Percentiles rank a stretch among this genome's conserved stretches.
Evolutionary conservation across 129 eudicot species (phyloP).

Genomic region (Glebionis coronaria): DNA sequence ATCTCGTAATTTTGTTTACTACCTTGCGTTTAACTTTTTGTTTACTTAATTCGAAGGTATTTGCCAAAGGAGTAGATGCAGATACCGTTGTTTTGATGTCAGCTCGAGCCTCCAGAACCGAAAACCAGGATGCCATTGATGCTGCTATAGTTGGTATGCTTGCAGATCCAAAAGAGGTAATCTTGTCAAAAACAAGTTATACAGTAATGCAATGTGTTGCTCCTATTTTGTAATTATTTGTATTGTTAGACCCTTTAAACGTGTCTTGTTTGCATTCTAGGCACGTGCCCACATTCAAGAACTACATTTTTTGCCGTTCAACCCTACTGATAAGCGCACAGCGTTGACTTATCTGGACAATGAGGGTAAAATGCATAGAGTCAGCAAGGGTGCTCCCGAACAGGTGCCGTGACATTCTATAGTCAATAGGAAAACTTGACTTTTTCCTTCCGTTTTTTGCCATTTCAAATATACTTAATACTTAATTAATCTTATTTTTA

Average conservation of each 20-base stretch:
- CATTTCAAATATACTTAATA: background rate
- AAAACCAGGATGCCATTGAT: slow-evolving; percentile 93
- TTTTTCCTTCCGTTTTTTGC: background rate
- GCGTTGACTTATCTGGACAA: slow-evolving; percentile 77
- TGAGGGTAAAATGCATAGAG: slow-evolving; percentile 80
- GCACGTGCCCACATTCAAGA: slow-evolving; percentile 89
- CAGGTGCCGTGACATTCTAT: slow-evolving; percentile 44
- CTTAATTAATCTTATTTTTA: background rate
- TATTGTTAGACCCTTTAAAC: background rate
- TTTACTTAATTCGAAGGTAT: slow-evolving; percentile 38
- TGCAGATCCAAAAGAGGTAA: slow-evolving; percentile 91
- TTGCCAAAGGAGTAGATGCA: slow-evolving; percentile 80
- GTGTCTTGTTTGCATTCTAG: slow-evolving; percentile 23
- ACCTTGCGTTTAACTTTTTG: background rate
- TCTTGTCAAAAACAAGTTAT: background rate
- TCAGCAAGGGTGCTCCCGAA: slow-evolving; percentile 95
- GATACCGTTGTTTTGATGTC: slow-evolving; percentile 87
- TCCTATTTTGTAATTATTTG: background rate
- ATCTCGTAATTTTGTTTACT: background rate
- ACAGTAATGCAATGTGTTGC: background rate
- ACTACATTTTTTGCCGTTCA: slow-evolving; percentile 86
- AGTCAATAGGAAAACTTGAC: background rate
- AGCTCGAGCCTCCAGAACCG: slow-evolving; percentile 81
- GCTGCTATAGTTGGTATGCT: slow-evolving; percentile 84
- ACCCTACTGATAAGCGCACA: slow-evolving; percentile 87